Percentiles rank a stretch among this genome's conserved stretches.
Conservation (phyloP, 164 flowering plant genomes). For the Pachysandra terminalis region DNA sequence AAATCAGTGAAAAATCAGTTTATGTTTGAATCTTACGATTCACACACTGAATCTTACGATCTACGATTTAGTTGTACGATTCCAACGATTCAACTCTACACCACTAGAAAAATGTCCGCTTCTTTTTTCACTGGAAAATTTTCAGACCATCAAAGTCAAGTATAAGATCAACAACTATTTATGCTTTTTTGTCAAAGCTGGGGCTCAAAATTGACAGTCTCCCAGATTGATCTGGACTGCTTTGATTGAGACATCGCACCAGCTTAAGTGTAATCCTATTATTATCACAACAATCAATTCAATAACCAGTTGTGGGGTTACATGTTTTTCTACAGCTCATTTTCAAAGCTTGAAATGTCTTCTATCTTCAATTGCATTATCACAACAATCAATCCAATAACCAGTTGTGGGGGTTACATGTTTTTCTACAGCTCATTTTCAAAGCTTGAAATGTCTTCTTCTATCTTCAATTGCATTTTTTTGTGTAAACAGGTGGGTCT, state of each 20-base stretch:
- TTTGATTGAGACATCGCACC: conserved; percentile 5
- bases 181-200: background rate
- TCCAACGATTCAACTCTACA: no score
- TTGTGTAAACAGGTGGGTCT: conserved; percentile 42
- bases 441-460: background rate
- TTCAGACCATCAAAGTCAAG: background rate
- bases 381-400: background rate
- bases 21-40: no score
- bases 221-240: background rate
- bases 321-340: background rate
- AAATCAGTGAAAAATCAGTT: no score
- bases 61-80: no score
- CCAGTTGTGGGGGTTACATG: background rate
- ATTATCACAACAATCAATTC: no score
- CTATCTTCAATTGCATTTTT: background rate
- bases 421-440: background rate
- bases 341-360: background rate
- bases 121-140: no score
- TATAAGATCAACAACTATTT: background rate
- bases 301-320: no score
- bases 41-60: no score
- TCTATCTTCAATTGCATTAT: background rate
- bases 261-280: background rate
- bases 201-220: background rate
- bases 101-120: no score